Base-by-base conservation (phyloP, 768 basidiomycete species). In the Tricholoma terreum region DNA sequence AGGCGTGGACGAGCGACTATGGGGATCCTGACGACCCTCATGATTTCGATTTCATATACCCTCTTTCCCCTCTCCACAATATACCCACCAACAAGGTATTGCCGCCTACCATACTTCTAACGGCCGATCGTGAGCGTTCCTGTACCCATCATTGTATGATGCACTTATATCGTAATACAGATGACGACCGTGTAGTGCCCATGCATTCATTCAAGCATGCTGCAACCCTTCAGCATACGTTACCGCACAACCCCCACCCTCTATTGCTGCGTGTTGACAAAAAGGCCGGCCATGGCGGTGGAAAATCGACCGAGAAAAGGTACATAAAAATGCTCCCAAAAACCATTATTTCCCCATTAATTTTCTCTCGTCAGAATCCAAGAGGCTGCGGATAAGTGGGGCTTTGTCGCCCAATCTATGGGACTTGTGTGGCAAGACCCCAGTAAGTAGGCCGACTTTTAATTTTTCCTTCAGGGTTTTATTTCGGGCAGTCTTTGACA, bases 131-230 rank as follows among this genome's bases (percentile, higher is more conserved):
- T 92, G 68, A 61, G 88, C 79, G 43, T 31, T 42, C 30, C 51
- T 30, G 30, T n/a, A 15, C 24, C 15, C 12, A 24, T 40, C 6
- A 8, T 33, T 11, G 9, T 7, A 48, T 50, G 6, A 24, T 38
- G 1, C 10, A 50, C 50, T 61, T 4, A 57, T 17, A 19, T 9
- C 38, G 17, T 15, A 40, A 24, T 45, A 11, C 63, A 90, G 89
- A 90, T 60, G 91, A 92, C 62, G 89, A 91, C 64, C 86, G 91
- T 33, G 91, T 93, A n/a, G 90, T 92, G 4, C 89, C 90, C 1
- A 74, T 90, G 67, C 92, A 92, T 71, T 89, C 90, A 8, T 92
- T 89, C 81, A 94, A 94, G 71, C 78, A 84, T 51, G 85, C 86
- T 0, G 92, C 92, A 14, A 84, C 84, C n/a, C 74, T 92, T 35